Evolutionary conservation across 1,139 yeast species (phyloP), one percentile per base, ranked within the genome.

Genomic region (Fermentozyma sake): DNA sequence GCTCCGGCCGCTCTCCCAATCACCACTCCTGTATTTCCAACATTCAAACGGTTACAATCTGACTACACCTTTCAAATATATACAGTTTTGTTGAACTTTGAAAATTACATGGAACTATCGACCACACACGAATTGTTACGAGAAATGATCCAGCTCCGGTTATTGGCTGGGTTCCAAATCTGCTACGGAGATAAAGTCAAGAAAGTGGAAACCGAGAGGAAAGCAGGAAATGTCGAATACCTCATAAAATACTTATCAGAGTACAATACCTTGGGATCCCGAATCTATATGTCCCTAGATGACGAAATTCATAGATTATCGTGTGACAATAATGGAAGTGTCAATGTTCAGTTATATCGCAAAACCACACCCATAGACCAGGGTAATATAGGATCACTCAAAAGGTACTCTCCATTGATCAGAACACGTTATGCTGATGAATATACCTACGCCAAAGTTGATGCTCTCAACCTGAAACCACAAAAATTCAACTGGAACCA

Each of bases 1-100:
- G 77, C 96, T 0, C 99, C 99, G 0, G 97, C 97, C 0, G 80
- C 95, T 4, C 59, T 93, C 14, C 99, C 99, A 0, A 62, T 82
- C 0, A 77, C 85, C 1, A 78, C 94, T 0, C 74, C 82, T 1
- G 66, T 79, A 6, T 86, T 89, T 45, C 97, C 97, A 0, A 57
- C 79, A 0, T 58, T 66, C 4, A 61, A 67, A 6, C 91, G 84
- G 36, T 76, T 89, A 42, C 72, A 76, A 28, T 59, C 64, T 2
- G 72, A 77, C 29, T 81, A 76, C 48, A 75, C 78, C 0, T 71
- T 75, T 29, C 82, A 75, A 38, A 64, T 75, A 11, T 84, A 84
- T 46, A 81, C 76, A 23, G 74, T 83, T 3, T 62, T 76, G 7
- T 51, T 79, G 19, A 77, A 72, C 34, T 65, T 65, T 23, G 81